A percentile compares a stretch with the other conserved stretches of the same genome.
Conservation (phyloP, 495 filamentous ascomycete genomes). For the Tuber indicum region DNA sequence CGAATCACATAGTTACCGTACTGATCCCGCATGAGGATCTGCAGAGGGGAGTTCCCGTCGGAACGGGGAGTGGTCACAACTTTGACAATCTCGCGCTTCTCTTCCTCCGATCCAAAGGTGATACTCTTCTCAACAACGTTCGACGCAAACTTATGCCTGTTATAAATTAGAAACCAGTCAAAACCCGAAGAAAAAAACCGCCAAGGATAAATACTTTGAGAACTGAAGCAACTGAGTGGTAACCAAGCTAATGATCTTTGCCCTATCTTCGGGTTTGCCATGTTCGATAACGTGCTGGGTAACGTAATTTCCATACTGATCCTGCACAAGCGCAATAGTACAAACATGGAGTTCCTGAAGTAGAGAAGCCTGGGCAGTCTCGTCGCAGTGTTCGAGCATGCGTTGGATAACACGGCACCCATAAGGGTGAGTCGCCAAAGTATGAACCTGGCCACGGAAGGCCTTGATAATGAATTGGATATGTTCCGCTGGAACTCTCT, state of each 20-base stretch:
- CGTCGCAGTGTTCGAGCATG: slow-evolving; percentile 78
- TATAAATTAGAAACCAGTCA: neutral
- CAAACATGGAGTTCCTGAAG: slow-evolving; percentile 73
- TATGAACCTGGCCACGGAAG: slow-evolving; percentile 71
- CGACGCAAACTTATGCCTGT: slow-evolving; percentile 81
- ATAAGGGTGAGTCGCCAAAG: slow-evolving; percentile 72
- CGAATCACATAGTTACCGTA: slow-evolving; percentile 97
- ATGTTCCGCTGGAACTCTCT: slow-evolving; percentile 71
- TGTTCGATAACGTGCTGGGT: slow-evolving; percentile 87
- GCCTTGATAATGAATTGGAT: slow-evolving; percentile 86
- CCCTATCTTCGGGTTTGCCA: slow-evolving; percentile 68
- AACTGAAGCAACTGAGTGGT: slow-evolving; percentile 62
- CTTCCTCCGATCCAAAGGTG: slow-evolving; percentile 59
- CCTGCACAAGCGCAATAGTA: slow-evolving; percentile 64
- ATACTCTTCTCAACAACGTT: slow-evolving; percentile 98
- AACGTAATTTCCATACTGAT: slow-evolving; percentile 96
- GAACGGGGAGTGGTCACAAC: slow-evolving; percentile 56
- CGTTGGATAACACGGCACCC: slow-evolving; percentile 92
- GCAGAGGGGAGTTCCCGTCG: slow-evolving; percentile 61
- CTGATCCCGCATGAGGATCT: slow-evolving; percentile 77
- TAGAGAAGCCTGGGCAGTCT: slow-evolving; percentile 61
- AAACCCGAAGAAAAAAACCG: neutral
- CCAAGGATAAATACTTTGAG: slow-evolving; percentile 52
- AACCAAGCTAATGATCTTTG: slow-evolving; percentile 65
- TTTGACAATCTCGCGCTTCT: slow-evolving; percentile 64